Evolutionary conservation across 23 red algal genomes (phyloP), one percentile per base, ranked within the genome.

Genomic region (Gracilariopsis chorda): DNA sequence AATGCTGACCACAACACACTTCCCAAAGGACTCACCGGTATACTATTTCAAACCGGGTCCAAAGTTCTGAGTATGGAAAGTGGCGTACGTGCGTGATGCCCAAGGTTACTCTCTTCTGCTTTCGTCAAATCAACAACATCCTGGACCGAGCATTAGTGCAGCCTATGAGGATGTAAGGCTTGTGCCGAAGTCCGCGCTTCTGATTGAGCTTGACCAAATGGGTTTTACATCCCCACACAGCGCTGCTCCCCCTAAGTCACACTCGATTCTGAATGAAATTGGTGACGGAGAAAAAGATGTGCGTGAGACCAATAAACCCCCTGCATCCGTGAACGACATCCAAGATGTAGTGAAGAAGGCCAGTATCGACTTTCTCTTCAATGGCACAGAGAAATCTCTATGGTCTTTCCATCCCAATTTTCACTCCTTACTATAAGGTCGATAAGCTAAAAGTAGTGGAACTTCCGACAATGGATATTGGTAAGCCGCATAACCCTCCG

Each of bases 121-220:
- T 28, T 88, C 83, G 7, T 19, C 34, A 3, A 53, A 65, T 5
- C n/a, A 59, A 27, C 2, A 88, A 1, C 67, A 76, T 39, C 0
- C 25, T 10, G 83, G 83, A 19, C n/a, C 39, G 19, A 19, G 21
- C 23, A 73, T 88, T 52, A 69, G 43, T 17, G 83, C 83, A 13
- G 83, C 65, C 19, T 88, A 88, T 77, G 83, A 88, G 27, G 63
- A 88, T 28, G 55, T 88, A 7, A 43, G 83, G 4, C 43, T 52
- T 39, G 83, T 65, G 13, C 63, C 65, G 25, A 55, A 41, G 2
- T 72, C 63, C 7, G 27, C 62, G 7, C 83, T 88, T 12, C 65
- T 88, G 1, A 9, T 16, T 21, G 64, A 88, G 27, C 65, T 73
- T 3, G 62, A 88, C 45, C 24, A 75, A 12, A 56, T 74, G 45